Evolutionary conservation across 495 filamentous ascomycete genomes (phyloP).

Genomic region (Hyaloscypha variabilis): DNA sequence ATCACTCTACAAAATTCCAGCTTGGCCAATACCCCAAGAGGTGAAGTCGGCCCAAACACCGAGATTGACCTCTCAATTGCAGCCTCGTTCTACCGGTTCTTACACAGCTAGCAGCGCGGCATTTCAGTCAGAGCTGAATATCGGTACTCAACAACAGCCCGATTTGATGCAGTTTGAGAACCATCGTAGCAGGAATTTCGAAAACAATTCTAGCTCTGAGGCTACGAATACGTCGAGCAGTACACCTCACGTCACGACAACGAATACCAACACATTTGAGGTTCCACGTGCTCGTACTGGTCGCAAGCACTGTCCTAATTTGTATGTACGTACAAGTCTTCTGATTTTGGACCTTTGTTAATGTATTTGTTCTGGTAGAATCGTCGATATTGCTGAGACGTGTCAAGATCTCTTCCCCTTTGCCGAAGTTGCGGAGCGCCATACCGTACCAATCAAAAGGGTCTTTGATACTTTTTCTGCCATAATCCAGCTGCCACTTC

Average conservation of each 20-base stretch:
- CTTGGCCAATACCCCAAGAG: conserved; percentile 17
- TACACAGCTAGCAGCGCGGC: background rate
- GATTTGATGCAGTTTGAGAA: background rate
- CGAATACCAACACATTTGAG: background rate
- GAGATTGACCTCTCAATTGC: background rate
- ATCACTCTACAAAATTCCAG: conserved; percentile 29
- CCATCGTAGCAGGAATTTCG: background rate
- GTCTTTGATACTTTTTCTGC: conserved; percentile 47
- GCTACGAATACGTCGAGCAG: background rate
- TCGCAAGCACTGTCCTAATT: conserved; percentile 30
- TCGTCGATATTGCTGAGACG: conserved; percentile 53
- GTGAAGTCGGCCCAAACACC: background rate
- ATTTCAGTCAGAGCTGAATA: background rate
- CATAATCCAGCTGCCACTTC: conserved; percentile 46
- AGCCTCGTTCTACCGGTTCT: background rate
- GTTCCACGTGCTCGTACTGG: conserved; percentile 14
- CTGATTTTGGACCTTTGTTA: background rate
- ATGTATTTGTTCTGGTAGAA: conserved; percentile 37
- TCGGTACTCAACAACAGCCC: background rate
- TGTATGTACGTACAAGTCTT: conserved; percentile 15
- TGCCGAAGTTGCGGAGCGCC: conserved; percentile 44
- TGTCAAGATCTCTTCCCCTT: conserved; percentile 49
- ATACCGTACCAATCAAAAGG: conserved; percentile 42
- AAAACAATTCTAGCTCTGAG: background rate
- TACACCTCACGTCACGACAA: background rate